Conservation (phyloP, 192 early-diverging fungal genomes). For the Thamnidium elegans region DNA sequence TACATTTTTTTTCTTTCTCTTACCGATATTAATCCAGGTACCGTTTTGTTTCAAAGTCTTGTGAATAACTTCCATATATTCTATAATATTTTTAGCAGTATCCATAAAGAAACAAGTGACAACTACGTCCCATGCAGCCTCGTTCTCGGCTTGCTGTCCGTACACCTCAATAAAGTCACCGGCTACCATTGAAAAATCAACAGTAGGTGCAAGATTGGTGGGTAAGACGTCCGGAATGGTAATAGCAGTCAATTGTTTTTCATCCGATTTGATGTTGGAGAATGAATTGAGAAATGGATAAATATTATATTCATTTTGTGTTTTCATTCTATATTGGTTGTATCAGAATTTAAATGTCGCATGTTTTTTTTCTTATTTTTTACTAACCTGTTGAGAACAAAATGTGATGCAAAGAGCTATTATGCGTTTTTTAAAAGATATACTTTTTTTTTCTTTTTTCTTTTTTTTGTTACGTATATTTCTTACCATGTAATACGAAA, state of each 20-base stretch:
- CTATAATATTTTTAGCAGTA: constrained; percentile 88
- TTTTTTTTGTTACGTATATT: too few species aligned
- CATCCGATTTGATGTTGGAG: constrained; percentile 63
- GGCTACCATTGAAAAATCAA: constrained; percentile 94
- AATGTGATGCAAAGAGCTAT: constrained; percentile 85
- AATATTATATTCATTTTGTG: constrained; percentile 61
- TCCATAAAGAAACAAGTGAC: constrained; percentile 98
- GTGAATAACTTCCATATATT: constrained; percentile 84
- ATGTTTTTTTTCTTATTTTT: neutral
- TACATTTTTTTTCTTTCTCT: constrained; percentile 1
- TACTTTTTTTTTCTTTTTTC: neutral
- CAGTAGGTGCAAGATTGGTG: constrained; percentile 55
- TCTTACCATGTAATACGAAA: constrained; percentile 90
- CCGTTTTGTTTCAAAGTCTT: constrained; percentile 72
- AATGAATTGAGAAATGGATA: constrained; percentile 95
- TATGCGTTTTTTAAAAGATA: neutral
- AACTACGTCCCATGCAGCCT: constrained; percentile 78
- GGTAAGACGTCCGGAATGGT: constrained; percentile 84
- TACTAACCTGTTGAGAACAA: constrained; percentile 80
- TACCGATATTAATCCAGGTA: constrained; percentile 81
- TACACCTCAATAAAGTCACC: constrained; percentile 97
- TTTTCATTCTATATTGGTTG: constrained; percentile 37
- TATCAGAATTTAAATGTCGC: neutral
- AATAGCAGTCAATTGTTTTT: constrained; percentile 66
- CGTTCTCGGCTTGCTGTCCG: constrained; percentile 48